Evolutionary conservation across 345 rosid species (phyloP).

Genomic region (Dimocarpus longan): DNA sequence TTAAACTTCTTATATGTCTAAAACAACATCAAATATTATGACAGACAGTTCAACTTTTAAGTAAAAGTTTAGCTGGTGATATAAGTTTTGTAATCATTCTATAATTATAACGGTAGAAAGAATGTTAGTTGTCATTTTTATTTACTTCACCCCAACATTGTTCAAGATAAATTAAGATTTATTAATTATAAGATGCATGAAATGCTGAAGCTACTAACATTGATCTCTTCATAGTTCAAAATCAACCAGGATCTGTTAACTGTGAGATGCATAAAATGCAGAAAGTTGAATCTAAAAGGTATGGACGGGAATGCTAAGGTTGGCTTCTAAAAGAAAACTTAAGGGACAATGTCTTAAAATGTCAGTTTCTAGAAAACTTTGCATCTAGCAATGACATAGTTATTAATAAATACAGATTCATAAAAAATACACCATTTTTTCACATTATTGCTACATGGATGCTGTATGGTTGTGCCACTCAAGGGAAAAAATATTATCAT

Average conservation of each 20-base stretch:
- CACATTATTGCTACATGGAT: background rate
- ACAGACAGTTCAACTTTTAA: background rate
- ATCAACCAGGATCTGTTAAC: background rate
- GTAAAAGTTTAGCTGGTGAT: background rate
- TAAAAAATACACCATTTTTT: background rate
- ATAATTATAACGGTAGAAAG: background rate
- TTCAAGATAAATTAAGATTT: slow-evolving; percentile 1
- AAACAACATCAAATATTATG: slow-evolving; percentile 3
- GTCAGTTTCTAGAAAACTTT: background rate
- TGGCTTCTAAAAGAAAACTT: background rate
- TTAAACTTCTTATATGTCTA: background rate
- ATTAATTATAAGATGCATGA: background rate
- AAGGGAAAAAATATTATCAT: background rate
- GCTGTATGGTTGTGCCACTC: background rate
- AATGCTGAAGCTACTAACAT: background rate
- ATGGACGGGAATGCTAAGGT: background rate
- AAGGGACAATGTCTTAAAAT: slow-evolving; percentile 4
- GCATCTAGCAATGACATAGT: background rate
- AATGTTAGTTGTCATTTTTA: background rate
- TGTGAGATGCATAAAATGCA: background rate
- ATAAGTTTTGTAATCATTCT: background rate
- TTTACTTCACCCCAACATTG: background rate
- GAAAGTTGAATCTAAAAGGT: slow-evolving; percentile 5
- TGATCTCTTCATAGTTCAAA: background rate
- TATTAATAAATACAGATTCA: background rate